These are phyloP conservation scores for Eucalyptus polybractea DNA, from an alignment of 345 rosid species.

Conservation along the genomic window DNA sequence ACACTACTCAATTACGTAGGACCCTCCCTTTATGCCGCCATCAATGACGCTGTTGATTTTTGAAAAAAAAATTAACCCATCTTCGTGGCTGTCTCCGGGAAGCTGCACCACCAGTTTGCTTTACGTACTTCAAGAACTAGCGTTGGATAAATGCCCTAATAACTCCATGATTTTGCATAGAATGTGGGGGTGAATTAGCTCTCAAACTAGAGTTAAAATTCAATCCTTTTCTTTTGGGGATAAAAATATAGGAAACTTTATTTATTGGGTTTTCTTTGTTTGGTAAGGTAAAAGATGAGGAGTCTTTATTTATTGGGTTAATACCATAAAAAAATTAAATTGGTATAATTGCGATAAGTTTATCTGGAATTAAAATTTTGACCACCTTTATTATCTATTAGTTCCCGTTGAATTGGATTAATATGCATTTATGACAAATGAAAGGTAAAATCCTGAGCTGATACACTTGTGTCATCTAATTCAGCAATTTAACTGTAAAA, in stretches of 20 bases:
- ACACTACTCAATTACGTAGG: conserved; percentile 3
- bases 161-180: not conserved
- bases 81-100: not conserved
- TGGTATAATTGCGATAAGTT: too few species aligned
- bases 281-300: too few species aligned
- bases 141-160: not conserved
- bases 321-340: too few species aligned
- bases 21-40: not conserved
- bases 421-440: too few species aligned
- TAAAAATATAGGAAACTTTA: not conserved
- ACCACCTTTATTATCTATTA: fast-evolving
- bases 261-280: too few species aligned
- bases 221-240: not conserved
- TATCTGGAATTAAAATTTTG: too few species aligned
- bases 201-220: not conserved
- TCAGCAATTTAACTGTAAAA: fast-evolving
- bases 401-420: too few species aligned
- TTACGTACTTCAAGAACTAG: not conserved
- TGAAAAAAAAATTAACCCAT: not conserved
- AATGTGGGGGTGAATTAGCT: too few species aligned
- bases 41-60: not conserved
- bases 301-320: too few species aligned
- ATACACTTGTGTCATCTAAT: fast-evolving
- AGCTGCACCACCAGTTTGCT: not conserved
- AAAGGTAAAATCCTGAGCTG: fast-evolving